A percentile compares a stretch with the other conserved stretches of the same genome.
These are phyloP conservation scores for Sporothrix mexicana DNA, from an alignment of 2,329 filamentous ascomycete genomes.

Conservation along the genomic window DNA sequence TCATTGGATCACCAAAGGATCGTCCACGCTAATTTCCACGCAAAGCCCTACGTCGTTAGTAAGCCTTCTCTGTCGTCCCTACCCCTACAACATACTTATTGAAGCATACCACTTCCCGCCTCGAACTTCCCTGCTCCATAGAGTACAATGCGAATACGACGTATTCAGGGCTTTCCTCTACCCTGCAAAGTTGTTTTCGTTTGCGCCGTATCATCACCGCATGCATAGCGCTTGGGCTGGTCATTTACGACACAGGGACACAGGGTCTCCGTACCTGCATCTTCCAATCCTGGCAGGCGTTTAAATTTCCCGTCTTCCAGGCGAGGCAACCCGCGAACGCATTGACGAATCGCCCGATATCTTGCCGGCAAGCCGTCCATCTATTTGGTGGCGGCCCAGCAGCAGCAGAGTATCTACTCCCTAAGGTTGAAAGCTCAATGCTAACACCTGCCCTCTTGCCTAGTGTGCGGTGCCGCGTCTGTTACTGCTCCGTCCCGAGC, in stretches of 20 bases:
- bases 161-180: constrained; percentile 11
- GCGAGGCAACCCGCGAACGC: not conserved
- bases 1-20: not conserved
- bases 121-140: constrained; percentile 2
- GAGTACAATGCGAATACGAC: not conserved
- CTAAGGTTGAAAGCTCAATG: constrained; percentile 4
- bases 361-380: constrained; percentile 6
- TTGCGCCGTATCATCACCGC: constrained; percentile 1
- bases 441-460: not conserved
- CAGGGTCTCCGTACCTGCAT: too few relatives aligned
- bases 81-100: constrained; percentile 8
- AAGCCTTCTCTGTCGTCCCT: not conserved
- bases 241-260: constrained; percentile 10
- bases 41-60: too few relatives aligned
- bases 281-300: constrained; percentile 5
- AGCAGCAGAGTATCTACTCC: not conserved
- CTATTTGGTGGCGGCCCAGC: constrained; percentile 3
- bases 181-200: constrained; percentile 7
- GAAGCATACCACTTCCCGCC: not conserved
- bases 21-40: constrained; percentile 12
- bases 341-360: constrained; percentile 4
- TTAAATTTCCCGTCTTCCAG: constrained; percentile 11
- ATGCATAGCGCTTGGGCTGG: constrained; percentile 16
- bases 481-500: constrained; percentile 17
- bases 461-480: constrained; percentile 12